A percentile compares a stretch with the other conserved stretches of the same genome.
Conservation (phyloP, 1,284 basidiomycete genomes). For the Rhodotorula sp. region DNA sequence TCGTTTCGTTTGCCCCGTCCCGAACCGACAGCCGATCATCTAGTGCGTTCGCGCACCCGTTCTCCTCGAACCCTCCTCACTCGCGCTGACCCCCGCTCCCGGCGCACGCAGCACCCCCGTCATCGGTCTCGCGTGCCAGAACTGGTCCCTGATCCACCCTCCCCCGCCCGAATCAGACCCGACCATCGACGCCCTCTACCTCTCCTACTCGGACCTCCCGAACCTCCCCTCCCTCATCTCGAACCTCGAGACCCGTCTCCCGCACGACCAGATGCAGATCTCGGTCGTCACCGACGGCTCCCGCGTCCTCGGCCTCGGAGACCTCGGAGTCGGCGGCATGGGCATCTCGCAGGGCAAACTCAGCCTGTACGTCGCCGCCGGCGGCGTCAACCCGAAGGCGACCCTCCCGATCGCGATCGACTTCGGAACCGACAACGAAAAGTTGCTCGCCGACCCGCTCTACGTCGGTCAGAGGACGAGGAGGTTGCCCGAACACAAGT, state of each 20-base stretch:
- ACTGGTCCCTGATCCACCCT: conserved; percentile 39
- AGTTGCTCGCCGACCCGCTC: conserved; percentile 78
- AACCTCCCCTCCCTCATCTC: conserved; percentile 48
- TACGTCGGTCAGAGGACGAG: conserved; percentile 80
- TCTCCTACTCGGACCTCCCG: conserved; percentile 83
- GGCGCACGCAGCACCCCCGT: conserved; percentile 70
- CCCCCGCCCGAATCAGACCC: conserved; percentile 11
- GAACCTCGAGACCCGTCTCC: conserved; percentile 42
- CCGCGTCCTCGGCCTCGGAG: conserved; percentile 87
- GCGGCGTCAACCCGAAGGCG: conserved; percentile 75
- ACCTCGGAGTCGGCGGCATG: conserved; percentile 64
- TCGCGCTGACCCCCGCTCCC: conserved; percentile 40
- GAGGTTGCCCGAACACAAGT: conserved; percentile 62
- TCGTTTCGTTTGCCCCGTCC: too few relatives aligned
- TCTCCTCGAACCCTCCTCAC: background rate
- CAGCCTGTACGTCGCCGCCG: conserved; percentile 74
- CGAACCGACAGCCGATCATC: conserved; percentile 1
- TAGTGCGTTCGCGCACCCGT: background rate
- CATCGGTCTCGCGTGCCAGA: conserved; percentile 56
- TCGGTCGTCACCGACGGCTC: conserved; percentile 67
- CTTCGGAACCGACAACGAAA: conserved; percentile 83
- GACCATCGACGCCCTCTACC: conserved; percentile 53
- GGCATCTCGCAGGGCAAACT: conserved; percentile 92
- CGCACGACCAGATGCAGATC: conserved; percentile 44
- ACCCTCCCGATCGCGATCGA: conserved; percentile 82